Evolutionary conservation across 2,329 filamentous ascomycete genomes (phyloP).

Genomic region (Pleoardoris graminearum): DNA sequence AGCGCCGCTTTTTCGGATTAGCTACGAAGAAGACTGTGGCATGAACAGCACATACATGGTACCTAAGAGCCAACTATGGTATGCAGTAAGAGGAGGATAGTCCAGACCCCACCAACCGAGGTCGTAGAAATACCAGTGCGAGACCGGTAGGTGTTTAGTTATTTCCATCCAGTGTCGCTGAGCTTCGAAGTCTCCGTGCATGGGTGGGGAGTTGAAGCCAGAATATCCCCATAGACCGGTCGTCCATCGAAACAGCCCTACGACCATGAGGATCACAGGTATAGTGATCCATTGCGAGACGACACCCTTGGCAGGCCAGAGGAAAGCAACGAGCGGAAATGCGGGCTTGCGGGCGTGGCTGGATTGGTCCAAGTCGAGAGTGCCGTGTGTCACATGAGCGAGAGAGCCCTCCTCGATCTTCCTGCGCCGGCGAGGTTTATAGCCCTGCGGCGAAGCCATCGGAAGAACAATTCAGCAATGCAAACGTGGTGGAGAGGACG

Average conservation of each 20-base stretch:
- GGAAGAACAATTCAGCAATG: background rate
- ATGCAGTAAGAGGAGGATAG: constrained; percentile 95
- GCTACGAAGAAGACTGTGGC: background rate
- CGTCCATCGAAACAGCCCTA: constrained; percentile 91
- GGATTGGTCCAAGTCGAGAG: constrained; percentile 48
- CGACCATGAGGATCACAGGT: constrained; percentile 83
- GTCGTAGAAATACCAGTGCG: constrained; percentile 98
- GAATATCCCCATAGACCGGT: constrained; percentile 95
- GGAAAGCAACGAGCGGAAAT: constrained; percentile 89
- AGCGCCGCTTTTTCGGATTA: constrained; percentile 59
- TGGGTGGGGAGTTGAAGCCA: constrained; percentile 79
- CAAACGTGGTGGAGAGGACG: background rate
- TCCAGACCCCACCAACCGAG: constrained; percentile 97
- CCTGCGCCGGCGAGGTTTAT: constrained; percentile 51
- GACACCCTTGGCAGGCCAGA: constrained; percentile 86
- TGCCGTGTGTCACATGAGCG: constrained; percentile 48
- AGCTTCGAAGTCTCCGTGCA: constrained; percentile 97
- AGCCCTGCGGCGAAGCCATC: constrained; percentile 41
- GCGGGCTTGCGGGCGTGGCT: constrained; percentile 62
- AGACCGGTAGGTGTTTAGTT: constrained; percentile 83
- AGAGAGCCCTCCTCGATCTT: constrained; percentile 47
- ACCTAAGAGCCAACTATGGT: constrained; percentile 95
- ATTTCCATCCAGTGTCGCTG: constrained; percentile 99
- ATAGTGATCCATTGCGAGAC: constrained; percentile 90
- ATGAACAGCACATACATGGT: constrained; percentile 62